phyloP scores from a whole-genome alignment of 192 early-diverging fungal genomes.

The Backusella circina region DNA sequence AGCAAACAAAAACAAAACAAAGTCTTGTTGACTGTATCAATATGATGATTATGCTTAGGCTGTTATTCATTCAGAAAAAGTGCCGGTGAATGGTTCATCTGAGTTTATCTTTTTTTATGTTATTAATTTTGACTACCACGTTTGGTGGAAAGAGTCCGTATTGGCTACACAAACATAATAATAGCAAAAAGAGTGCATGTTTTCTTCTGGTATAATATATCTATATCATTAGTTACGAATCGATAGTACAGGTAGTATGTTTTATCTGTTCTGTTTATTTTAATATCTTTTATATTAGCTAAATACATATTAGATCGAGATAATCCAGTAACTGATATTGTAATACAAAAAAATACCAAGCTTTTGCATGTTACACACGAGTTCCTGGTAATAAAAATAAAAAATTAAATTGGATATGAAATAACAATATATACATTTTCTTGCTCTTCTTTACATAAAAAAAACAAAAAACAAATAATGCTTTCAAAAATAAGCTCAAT shows the following conservation, averaged over 20 bases:
- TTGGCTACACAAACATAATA: neutral
- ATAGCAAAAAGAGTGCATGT: neutral
- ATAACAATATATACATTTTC: neutral
- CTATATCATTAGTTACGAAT: too few relatives aligned
- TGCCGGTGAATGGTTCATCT: neutral
- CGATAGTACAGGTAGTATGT: too few relatives aligned
- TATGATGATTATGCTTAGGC: too few relatives aligned
- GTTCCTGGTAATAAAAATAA: neutral
- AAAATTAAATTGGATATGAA: neutral
- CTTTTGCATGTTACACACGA: neutral
- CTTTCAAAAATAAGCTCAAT: neutral
- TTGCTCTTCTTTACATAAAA: neutral
- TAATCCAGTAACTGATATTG: neutral
- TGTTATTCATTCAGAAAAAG: neutral
- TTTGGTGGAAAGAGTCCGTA: neutral
- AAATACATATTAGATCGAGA: too few relatives aligned
- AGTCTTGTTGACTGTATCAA: too few relatives aligned
- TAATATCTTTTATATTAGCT: too few relatives aligned
- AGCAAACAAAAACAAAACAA: too few relatives aligned
- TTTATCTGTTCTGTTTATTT: too few relatives aligned
- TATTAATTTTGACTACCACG: neutral
- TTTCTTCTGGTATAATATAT: neutral
- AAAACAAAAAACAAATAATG: too few relatives aligned
- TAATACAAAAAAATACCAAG: constrained; percentile 1
- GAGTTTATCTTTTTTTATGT: neutral